Evolutionary conservation across 2,329 filamentous ascomycete species (phyloP).

Genomic region (Exophiala aquamarina): DNA sequence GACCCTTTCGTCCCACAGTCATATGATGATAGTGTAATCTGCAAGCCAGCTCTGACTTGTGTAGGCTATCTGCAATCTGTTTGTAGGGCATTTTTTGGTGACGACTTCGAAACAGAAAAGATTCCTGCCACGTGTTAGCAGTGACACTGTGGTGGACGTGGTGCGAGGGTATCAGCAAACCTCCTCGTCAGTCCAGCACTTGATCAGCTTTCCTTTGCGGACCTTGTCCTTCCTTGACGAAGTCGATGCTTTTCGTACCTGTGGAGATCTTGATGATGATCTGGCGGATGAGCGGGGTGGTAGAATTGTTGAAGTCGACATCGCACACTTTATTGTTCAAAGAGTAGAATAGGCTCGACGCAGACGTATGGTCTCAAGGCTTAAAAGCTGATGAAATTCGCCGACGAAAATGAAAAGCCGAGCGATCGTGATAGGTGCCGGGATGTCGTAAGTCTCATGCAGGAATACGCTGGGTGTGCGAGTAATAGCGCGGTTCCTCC

Average conservation of each 20-base stretch:
- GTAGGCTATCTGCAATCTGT: slow-evolving; percentile 79
- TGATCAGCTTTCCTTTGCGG: slow-evolving; percentile 31
- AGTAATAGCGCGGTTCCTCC: slow-evolving; percentile 1
- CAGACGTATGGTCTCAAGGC: neutral
- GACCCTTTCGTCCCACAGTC: slow-evolving; percentile 53
- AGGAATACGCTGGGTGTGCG: slow-evolving; percentile 1
- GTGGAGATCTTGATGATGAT: slow-evolving; percentile 64
- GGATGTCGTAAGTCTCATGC: neutral
- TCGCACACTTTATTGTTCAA: neutral
- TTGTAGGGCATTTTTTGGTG: slow-evolving; percentile 90
- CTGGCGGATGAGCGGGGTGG: slow-evolving; percentile 54
- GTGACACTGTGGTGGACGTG: too few species aligned
- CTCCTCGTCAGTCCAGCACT: slow-evolving; percentile 85
- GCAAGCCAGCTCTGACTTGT: slow-evolving; percentile 85
- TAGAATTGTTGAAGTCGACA: slow-evolving; percentile 12
- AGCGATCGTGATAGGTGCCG: neutral
- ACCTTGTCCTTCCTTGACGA: slow-evolving; percentile 19
- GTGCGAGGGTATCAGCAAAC: slow-evolving; percentile 56
- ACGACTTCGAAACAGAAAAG: slow-evolving; percentile 79
- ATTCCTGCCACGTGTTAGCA: slow-evolving; percentile 56
- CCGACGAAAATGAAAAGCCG: neutral
- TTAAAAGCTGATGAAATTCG: neutral
- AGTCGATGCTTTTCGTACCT: slow-evolving; percentile 62
- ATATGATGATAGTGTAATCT: slow-evolving; percentile 85
- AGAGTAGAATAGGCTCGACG: neutral